Conservation (phyloP, 768 basidiomycete species). For the Naganishia randhawae region DNA sequence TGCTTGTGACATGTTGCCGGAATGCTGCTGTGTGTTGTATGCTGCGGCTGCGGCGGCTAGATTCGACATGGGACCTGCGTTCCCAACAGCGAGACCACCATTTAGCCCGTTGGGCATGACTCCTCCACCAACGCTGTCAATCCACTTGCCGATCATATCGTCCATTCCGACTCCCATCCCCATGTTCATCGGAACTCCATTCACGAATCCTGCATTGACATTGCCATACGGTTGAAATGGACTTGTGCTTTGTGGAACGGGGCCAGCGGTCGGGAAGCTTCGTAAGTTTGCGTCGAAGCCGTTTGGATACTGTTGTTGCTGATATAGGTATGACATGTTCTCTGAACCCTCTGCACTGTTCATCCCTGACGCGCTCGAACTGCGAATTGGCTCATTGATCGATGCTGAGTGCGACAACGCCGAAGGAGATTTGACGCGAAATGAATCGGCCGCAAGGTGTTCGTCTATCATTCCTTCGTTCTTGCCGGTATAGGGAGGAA, state of each 20-base stretch:
- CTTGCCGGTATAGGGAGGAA: neutral
- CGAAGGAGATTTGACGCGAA: slow-evolving; percentile 1
- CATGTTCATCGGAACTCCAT: neutral
- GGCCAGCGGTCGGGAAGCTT: neutral
- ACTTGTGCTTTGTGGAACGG: neutral
- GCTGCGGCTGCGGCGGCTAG: slow-evolving; percentile 6
- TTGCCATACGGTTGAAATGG: slow-evolving; percentile 13
- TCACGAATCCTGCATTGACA: neutral
- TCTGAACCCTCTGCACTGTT: neutral
- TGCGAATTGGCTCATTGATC: neutral
- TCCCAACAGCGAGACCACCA: neutral
- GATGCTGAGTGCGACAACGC: neutral
- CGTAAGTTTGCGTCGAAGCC: neutral
- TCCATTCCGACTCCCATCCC: slow-evolving; percentile 18
- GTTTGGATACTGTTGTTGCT: slow-evolving; percentile 6
- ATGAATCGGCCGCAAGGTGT: neutral
- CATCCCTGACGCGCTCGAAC: neutral
- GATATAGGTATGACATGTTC: neutral
- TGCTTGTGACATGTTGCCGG: slow-evolving; percentile 8
- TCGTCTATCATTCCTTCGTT: neutral
- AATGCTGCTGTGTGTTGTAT: slow-evolving; percentile 7
- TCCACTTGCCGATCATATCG: slow-evolving; percentile 20
- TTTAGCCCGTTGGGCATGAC: slow-evolving; percentile 1
- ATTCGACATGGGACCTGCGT: slow-evolving; percentile 2
- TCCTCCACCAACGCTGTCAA: slow-evolving; percentile 7